Evolutionary conservation across 2,329 filamentous ascomycete genomes (phyloP).

Genomic region (Pseudopyricularia cyperi): DNA sequence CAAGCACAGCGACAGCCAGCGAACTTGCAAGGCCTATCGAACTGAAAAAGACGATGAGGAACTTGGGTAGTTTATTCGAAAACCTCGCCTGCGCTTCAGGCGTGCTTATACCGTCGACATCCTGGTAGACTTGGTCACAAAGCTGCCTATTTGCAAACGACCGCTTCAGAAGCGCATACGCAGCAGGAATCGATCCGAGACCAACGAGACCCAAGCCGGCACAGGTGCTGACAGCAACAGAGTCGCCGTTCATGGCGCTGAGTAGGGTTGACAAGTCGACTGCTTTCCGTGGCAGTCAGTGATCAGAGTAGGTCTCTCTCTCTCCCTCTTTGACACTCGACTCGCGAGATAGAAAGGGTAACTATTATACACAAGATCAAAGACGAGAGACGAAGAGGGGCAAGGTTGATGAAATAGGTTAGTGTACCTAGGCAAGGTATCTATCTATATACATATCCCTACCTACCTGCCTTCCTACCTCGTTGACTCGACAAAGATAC

Average conservation of each 20-base stretch:
- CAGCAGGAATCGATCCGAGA: conserved; percentile 16
- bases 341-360: background rate
- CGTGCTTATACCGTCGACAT: conserved; percentile 57
- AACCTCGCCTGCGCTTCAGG: conserved; percentile 49
- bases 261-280: background rate
- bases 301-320: background rate
- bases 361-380: background rate
- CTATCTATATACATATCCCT: background rate
- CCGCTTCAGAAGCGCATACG: conserved; percentile 11
- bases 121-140: conserved; percentile 40
- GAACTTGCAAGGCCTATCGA: conserved; percentile 40
- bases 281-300: background rate
- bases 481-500: background rate
- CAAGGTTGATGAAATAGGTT: background rate
- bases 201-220: conserved; percentile 15
- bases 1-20: conserved; percentile 40
- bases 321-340: background rate
- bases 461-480: no score
- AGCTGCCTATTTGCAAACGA: conserved; percentile 15
- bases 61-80: conserved; percentile 45
- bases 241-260: conserved; percentile 14
- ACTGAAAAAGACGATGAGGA: conserved; percentile 39
- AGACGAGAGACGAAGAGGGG: background rate
- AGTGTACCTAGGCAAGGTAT: background rate
- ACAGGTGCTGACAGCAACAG: conserved; percentile 12